These are phyloP conservation scores for Ophiostoma angusticollis DNA, from an alignment of 2,329 filamentous ascomycete genomes.

Conservation along the genomic window DNA sequence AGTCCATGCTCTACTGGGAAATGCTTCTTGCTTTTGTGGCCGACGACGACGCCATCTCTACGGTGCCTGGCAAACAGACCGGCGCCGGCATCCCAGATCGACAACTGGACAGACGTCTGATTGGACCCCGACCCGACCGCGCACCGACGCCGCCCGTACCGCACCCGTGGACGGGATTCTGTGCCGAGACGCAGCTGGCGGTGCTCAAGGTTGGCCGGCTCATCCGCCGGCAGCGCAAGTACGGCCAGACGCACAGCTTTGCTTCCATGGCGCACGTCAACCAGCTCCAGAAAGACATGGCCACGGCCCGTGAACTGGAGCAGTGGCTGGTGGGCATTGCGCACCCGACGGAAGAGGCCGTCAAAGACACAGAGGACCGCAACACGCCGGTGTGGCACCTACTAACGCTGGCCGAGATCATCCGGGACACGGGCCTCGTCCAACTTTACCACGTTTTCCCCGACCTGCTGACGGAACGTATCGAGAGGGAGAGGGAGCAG, in stretches of 20 bases:
- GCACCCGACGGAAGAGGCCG: constrained; percentile 32
- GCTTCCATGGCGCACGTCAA: constrained; percentile 19
- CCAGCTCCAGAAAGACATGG: constrained; percentile 22
- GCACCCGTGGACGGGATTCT: constrained; percentile 37
- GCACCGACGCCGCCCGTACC: constrained; percentile 21
- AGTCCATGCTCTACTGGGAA: constrained; percentile 45
- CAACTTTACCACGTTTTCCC: constrained; percentile 43
- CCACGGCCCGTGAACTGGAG: constrained; percentile 28
- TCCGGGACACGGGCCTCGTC: constrained; percentile 37
- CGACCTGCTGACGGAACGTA: constrained; percentile 31
- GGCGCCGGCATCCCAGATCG: too few species aligned
- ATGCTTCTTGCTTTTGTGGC: constrained; percentile 44
- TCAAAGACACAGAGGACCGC: constrained; percentile 37
- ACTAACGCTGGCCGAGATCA: constrained; percentile 38
- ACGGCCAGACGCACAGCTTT: constrained; percentile 22
- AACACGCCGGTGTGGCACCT: constrained; percentile 40
- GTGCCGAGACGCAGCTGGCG: constrained; percentile 28
- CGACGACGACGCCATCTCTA: constrained; percentile 25
- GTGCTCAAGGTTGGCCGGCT: constrained; percentile 33
- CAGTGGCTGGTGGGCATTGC: constrained; percentile 31
- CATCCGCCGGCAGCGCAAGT: constrained; percentile 22
- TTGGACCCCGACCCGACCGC: constrained; percentile 6
- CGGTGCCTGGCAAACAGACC: constrained; percentile 17
- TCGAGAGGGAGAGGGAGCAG: constrained; percentile 20
- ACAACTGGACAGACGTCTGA: too few species aligned